Conservation (phyloP, 805 yeast genomes). For the Citeromyces matritensis region DNA sequence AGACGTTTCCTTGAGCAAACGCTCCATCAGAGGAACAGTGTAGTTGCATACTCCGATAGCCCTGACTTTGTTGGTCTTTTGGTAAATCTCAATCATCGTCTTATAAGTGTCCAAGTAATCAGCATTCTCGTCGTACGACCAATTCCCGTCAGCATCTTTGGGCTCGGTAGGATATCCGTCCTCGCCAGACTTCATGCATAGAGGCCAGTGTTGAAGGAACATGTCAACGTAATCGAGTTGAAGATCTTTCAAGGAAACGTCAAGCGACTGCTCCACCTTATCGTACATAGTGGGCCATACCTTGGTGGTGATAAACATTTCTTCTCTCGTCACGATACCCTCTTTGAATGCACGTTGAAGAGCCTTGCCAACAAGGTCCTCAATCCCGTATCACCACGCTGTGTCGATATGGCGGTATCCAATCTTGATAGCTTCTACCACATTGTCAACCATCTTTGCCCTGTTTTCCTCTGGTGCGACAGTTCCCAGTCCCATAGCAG, state of each 20-base stretch:
- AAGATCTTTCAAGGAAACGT: conserved; percentile 21
- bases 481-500: conserved; percentile 60
- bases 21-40: conserved; percentile 20
- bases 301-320: conserved; percentile 60
- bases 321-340: conserved; percentile 31
- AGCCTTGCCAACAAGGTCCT: conserved; percentile 24
- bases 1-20: conserved; percentile 23
- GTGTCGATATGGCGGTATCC: conserved; percentile 36
- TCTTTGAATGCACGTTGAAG: conserved; percentile 29
- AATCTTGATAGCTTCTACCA: conserved; percentile 38
- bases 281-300: conserved; percentile 36
- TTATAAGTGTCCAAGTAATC: conserved; percentile 66
- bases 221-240: conserved; percentile 30
- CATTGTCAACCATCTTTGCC: conserved; percentile 25
- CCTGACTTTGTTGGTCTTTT: conserved; percentile 27
- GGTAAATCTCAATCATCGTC: conserved; percentile 60
- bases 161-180: conserved; percentile 23
- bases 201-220: conserved; percentile 34
- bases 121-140: conserved; percentile 68
- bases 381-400: conserved; percentile 34
- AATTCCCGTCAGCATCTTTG: conserved; percentile 18
- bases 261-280: conserved; percentile 23
- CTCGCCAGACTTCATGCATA: conserved; percentile 21
- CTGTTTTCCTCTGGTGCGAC: conserved; percentile 15
- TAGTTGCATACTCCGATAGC: conserved; percentile 50